A percentile compares a stretch with the other conserved stretches of the same genome.
These are phyloP conservation scores for Lactarius evosmus DNA, from an alignment of 768 basidiomycete genomes.

Conservation along the genomic window DNA sequence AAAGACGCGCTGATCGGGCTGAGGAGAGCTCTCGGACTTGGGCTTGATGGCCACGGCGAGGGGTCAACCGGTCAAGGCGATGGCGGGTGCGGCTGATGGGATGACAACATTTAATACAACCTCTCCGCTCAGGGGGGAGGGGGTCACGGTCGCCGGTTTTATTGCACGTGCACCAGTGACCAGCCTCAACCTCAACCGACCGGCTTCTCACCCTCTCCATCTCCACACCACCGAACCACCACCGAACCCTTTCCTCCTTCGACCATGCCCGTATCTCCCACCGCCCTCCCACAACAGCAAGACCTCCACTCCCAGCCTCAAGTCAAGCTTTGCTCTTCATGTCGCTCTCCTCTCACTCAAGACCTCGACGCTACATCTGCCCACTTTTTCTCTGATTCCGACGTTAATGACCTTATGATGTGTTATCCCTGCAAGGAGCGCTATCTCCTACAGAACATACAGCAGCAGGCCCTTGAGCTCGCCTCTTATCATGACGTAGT, in stretches of 20 bases:
- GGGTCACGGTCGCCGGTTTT: background rate
- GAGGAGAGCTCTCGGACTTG: background rate
- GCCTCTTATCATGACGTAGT: conserved; percentile 1
- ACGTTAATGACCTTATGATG: conserved; percentile 24
- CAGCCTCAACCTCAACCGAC: background rate
- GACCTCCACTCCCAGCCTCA: conserved; percentile 20
- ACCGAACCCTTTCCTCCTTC: background rate
- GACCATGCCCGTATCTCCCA: conserved; percentile 20
- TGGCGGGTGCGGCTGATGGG: background rate
- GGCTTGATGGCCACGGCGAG: background rate
- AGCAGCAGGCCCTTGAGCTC: conserved; percentile 15
- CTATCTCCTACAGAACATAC: conserved; percentile 9
- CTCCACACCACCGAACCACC: conserved; percentile 5
- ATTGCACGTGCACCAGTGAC: conserved; percentile 20
- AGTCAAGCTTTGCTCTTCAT: conserved; percentile 26
- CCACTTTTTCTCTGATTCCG: conserved; percentile 21
- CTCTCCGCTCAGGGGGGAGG: background rate
- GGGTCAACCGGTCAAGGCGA: too few species aligned
- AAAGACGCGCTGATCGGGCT: background rate
- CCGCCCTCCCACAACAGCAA: conserved; percentile 18
- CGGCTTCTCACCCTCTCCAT: conserved; percentile 5
- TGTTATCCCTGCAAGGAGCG: conserved; percentile 26
- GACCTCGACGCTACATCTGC: conserved; percentile 21
- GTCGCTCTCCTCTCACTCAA: conserved; percentile 24
- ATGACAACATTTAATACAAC: background rate